phyloP scores from a whole-genome alignment of 257 asterid species.

The Nicotiana benthamiana region DNA sequence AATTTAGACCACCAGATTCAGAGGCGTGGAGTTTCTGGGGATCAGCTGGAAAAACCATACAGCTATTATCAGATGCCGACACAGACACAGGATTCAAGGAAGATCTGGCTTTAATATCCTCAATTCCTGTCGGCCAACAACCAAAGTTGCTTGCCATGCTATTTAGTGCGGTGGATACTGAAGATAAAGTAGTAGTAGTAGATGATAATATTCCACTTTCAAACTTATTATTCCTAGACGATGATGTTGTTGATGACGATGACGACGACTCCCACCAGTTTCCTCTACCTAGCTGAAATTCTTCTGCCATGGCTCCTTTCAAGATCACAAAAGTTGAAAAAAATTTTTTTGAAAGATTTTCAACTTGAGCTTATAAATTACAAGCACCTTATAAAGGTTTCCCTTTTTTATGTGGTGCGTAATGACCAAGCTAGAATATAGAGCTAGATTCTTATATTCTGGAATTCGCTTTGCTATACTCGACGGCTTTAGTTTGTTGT shows the following conservation, averaged over 20 bases:
- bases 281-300: slow-evolving; percentile 63
- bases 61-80: slow-evolving; percentile 9
- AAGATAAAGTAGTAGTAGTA: slow-evolving; percentile 19
- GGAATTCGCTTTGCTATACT: neutral
- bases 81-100: slow-evolving; percentile 26
- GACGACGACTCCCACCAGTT: slow-evolving; percentile 71
- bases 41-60: slow-evolving; percentile 20
- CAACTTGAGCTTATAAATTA: neutral
- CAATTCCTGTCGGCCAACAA: slow-evolving; percentile 55
- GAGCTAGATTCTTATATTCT: neutral
- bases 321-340: too few species aligned
- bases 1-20: slow-evolving; percentile 28
- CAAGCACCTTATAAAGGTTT: neutral
- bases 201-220: slow-evolving; percentile 17
- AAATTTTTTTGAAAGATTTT: too few species aligned
- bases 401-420: neutral
- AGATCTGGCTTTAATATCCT: slow-evolving; percentile 42
- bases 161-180: slow-evolving; percentile 37
- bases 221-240: slow-evolving; percentile 41
- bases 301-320: slow-evolving; percentile 50
- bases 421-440: neutral
- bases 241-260: slow-evolving; percentile 13
- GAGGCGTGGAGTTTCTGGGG: slow-evolving; percentile 24
- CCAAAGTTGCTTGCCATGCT: slow-evolving; percentile 34
- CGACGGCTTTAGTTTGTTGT: neutral